Evolutionary conservation across 441 rosid genomes (phyloP), one percentile per base, ranked within the genome.

Genomic region (Hypseocharis bilobata): DNA sequence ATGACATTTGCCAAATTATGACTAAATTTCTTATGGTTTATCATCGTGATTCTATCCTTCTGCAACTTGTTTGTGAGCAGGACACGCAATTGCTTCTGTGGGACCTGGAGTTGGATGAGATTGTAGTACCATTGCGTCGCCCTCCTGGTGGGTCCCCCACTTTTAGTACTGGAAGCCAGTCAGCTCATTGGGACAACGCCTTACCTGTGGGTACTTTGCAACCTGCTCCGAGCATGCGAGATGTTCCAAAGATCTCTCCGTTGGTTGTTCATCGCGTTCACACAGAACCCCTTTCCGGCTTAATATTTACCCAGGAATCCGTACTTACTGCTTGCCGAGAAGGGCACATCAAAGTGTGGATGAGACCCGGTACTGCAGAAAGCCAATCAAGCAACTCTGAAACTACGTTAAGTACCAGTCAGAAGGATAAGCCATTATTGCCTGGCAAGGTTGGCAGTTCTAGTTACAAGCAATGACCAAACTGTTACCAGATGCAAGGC

Each of bases 121-220:
- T 94, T 42, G 98, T 94, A 14, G 99, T 94, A 76, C 99, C 99
- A 60, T 74, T 89, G 38, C 84, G 98, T 20, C 79, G 97, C 61
- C 87, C 93, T 69, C 90, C 86, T 26, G 99, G 99, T 73, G 99
- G 96, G 44, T 94, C 99, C n/a, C 99, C 97, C 7, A 88, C 96
- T 51, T 89, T 80, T 78, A 91, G 96, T 70, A 69, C 96, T 0
- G 99, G 99, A 69, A 94, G 97, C 77, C 99, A 94, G 58, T 89
- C 99, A 6, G 78, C 98, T 42, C 96, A 91, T 61, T 94, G 96
- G 99, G 99, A 94, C 85, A 91, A 74, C 60, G 69, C 66, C 29
- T 55, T 68, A 60, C 94, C 96, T 2, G 60, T 83, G 56, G 96
- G 97, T 3, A 84, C 88, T 65, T 81, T 94, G 69, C 99, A 89